Base-by-base conservation (phyloP, 2,329 filamentous ascomycete species). In the Periconia sp. region DNA sequence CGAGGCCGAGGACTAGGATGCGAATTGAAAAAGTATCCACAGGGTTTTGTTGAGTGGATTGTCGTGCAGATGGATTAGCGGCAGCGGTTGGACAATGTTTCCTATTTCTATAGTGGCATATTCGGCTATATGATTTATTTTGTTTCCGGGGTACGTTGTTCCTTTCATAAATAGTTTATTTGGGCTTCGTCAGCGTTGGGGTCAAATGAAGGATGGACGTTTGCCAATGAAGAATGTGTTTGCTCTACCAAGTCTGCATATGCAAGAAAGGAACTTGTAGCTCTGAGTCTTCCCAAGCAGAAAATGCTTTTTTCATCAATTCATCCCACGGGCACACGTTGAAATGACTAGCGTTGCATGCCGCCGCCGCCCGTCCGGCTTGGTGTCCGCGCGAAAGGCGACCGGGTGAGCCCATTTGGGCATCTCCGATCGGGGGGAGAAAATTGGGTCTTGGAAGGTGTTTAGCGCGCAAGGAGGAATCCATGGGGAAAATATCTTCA, bases 391-490 rank as follows among this genome's bases (percentile, higher is more conserved):
- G 7, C 14, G 42, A 27, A n/a, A 44, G 20, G 42, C 42, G 42
- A 23, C 27, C 6, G n/a, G n/a, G n/a, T n/a, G n/a, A 19, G 41
- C 17, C 41, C 20, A 7, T 19, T 42, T 42, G 23, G 15, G 20
- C 42, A 44, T 44, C 20, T 37, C 42, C 42, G 42, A 44, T 44
- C 42, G 20, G 42, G 10, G n/a, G 31, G 11, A 42, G 23, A 51
- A 48, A 48, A 46, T 42, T 47, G 40, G 52, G 46, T 30, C 42
- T 45, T 41, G 13, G 2, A 15, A 40, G 17, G 15, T 41, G 15
- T 42, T 41, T 55, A 49, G 45, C 45, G 49, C 43, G 41, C 27
- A 35, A 50, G 49, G 40, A 40, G 47, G 37, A 41, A 40, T 51
- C 10, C 20, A 9, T 48, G 46, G 47, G 35, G 45, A 56, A 56